Conservation (phyloP, 2,329 filamentous ascomycete species). For the Aureobasidium vineae region DNA sequence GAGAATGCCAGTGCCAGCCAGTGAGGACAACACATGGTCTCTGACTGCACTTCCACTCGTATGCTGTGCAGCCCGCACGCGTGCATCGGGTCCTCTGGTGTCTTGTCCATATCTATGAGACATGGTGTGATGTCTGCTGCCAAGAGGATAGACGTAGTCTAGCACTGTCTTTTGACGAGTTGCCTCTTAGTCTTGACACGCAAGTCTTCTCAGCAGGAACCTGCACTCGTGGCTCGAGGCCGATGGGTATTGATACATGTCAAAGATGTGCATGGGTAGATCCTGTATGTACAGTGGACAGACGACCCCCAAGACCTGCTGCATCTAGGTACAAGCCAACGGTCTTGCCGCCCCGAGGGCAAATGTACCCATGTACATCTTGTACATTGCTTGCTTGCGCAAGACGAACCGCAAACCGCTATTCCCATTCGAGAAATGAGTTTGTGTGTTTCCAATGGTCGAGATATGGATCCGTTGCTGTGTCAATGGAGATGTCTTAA, state of each 20-base stretch:
- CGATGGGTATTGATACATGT: constrained; percentile 3
- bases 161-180: background rate
- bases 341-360: background rate
- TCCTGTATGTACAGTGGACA: background rate
- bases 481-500: constrained; percentile 9
- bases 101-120: constrained; percentile 13
- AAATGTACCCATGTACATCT: constrained; percentile 10
- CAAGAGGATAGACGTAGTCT: background rate
- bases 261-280: constrained; percentile 1
- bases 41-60: background rate
- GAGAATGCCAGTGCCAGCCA: background rate
- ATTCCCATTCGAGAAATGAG: constrained; percentile 18
- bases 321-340: background rate
- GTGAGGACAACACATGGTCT: background rate
- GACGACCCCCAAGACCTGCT: background rate
- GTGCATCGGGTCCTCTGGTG: background rate
- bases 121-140: constrained; percentile 15
- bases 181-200: background rate
- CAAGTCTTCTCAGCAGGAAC: background rate
- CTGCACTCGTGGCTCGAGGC: constrained; percentile 16
- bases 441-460: background rate
- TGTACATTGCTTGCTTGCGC: background rate
- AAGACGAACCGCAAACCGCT: constrained; percentile 3
- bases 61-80: background rate
- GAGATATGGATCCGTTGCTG: constrained; percentile 7